A percentile compares a stretch with the other conserved stretches of the same genome.
Conservation (phyloP, 257 asterid genomes). For the Salvia splendens region DNA sequence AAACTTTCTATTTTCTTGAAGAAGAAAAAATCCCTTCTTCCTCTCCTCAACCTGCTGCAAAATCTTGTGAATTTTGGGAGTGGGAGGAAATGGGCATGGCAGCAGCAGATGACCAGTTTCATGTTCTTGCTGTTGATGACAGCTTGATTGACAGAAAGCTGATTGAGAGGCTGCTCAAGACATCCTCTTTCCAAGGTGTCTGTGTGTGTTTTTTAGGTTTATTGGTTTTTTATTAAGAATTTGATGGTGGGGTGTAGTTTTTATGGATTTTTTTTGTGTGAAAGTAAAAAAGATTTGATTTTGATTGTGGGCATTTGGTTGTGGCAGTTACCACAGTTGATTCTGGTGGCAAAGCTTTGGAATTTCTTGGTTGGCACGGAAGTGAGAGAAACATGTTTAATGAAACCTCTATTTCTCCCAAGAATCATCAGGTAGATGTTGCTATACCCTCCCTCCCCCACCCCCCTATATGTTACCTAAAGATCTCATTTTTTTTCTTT, state of each 20-base stretch:
- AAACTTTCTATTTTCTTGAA: too few species aligned
- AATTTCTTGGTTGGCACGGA: slow-evolving; percentile 50
- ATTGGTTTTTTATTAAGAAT: background rate
- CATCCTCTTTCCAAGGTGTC: slow-evolving; percentile 52
- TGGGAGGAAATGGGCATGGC: slow-evolving; percentile 39
- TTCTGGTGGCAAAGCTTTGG: slow-evolving; percentile 61
- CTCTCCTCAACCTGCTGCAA: background rate
- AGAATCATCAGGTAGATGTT: slow-evolving; percentile 25
- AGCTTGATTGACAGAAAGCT: slow-evolving; percentile 62
- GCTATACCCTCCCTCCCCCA: background rate
- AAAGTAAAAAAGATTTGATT: background rate
- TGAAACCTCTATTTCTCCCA: slow-evolving; percentile 33
- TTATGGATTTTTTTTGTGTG: background rate
- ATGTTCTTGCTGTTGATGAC: slow-evolving; percentile 72
- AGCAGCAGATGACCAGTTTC: slow-evolving; percentile 49
- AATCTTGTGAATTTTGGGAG: background rate
- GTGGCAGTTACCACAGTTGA: slow-evolving; percentile 52
- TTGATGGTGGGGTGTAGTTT: slow-evolving; percentile 10
- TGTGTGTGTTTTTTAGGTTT: background rate
- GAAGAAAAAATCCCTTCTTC: background rate
- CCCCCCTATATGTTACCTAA: background rate
- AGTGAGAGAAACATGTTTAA: slow-evolving; percentile 30
- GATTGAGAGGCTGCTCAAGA: slow-evolving; percentile 56
- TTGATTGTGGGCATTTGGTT: background rate
- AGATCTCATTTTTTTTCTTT: background rate